Evolutionary conservation across 768 basidiomycete genomes (phyloP).

Genomic region (Pleurotus salmoneostramineus): DNA sequence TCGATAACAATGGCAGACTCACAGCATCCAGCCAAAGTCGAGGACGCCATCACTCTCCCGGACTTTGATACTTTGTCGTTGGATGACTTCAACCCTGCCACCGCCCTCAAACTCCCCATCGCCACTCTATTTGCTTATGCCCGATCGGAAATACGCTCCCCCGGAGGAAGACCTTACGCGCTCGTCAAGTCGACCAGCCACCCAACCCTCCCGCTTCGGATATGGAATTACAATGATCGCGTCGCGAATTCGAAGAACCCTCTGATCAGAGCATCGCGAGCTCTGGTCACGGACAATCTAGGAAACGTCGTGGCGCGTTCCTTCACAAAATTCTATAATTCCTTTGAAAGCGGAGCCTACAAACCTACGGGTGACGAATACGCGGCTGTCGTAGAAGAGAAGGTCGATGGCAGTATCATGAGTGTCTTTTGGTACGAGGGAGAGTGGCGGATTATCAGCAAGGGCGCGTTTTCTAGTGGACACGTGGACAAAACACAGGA

Average conservation of each 20-base stretch:
- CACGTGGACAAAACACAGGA: constrained; percentile 9
- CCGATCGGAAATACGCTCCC: not conserved
- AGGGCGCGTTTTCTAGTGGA: constrained; percentile 6
- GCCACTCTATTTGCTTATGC: not conserved
- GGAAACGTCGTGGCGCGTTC: constrained; percentile 8
- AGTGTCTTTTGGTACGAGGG: constrained; percentile 10
- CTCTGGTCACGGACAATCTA: constrained; percentile 9
- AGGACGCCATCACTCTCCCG: too few relatives aligned
- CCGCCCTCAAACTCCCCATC: not conserved
- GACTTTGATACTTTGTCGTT: too few relatives aligned
- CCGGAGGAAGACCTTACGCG: not conserved
- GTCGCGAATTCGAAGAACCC: not conserved
- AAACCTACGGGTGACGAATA: constrained; percentile 2
- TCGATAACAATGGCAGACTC: too few relatives aligned
- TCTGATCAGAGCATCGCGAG: constrained; percentile 6
- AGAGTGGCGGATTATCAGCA: constrained; percentile 9
- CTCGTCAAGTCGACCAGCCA: constrained; percentile 11
- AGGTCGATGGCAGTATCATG: constrained; percentile 13
- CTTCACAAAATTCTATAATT: constrained; percentile 13
- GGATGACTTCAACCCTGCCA: too few relatives aligned
- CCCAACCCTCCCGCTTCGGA: constrained; percentile 8
- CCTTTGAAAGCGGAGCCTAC: constrained; percentile 8
- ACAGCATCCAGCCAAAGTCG: too few relatives aligned
- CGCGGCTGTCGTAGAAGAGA: constrained; percentile 10
- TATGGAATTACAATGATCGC: constrained; percentile 10